Conservation (phyloP, 345 rosid species). For the Geranium brycei region DNA sequence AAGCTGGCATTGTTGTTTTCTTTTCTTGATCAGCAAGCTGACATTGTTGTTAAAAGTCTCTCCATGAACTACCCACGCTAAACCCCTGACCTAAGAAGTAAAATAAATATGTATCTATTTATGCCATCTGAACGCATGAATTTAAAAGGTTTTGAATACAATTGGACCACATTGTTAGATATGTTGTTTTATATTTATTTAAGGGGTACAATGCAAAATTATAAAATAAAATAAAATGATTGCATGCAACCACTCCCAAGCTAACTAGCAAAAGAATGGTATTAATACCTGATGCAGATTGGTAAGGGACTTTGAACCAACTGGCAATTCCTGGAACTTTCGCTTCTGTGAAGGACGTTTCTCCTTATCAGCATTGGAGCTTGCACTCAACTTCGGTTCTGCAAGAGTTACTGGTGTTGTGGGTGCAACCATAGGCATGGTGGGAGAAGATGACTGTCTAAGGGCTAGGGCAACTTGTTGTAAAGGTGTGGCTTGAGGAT, state of each 20-base stretch:
- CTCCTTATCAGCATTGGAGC: conserved; percentile 35
- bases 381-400: conserved; percentile 18
- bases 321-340: conserved; percentile 79
- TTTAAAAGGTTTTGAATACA: too few relatives aligned
- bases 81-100: too few relatives aligned
- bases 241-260: not conserved
- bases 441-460: conserved; percentile 51
- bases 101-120: too few relatives aligned
- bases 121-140: too few relatives aligned
- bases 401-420: conserved; percentile 19
- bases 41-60: too few relatives aligned
- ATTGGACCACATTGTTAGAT: too few relatives aligned
- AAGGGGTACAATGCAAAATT: too few relatives aligned
- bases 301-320: conserved; percentile 31
- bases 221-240: too few relatives aligned
- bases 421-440: conserved; percentile 32
- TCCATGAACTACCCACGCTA: too few relatives aligned
- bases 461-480: conserved; percentile 89
- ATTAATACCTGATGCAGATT: conserved; percentile 43
- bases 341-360: conserved; percentile 43
- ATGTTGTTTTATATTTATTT: too few relatives aligned
- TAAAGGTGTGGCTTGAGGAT: conserved; percentile 87
- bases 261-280: not conserved
- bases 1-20: too few relatives aligned
- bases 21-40: too few relatives aligned